These are phyloP conservation scores for Cladosporium sphaerospermum DNA, from an alignment of 2,329 filamentous ascomycete genomes.

Conservation along the genomic window DNA sequence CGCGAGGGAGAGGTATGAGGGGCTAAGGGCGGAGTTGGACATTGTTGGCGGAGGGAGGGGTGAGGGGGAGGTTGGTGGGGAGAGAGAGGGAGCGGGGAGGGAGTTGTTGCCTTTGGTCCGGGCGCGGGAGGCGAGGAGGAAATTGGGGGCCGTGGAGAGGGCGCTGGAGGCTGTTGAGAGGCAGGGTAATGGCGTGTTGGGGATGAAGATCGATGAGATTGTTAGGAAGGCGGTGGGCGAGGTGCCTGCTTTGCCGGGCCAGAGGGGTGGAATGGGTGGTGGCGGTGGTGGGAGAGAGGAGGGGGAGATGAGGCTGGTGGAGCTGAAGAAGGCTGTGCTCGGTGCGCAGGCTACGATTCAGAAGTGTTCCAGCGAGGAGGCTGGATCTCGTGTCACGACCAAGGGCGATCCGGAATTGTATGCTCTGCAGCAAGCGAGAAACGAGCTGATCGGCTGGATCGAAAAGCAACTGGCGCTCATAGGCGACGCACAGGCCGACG, in stretches of 20 bases:
- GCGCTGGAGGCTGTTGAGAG: conserved; percentile 3
- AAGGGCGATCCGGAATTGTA: conserved; percentile 17
- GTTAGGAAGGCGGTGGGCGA: conserved; percentile 23
- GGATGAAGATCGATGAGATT: conserved; percentile 19
- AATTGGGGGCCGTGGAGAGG: conserved; percentile 2
- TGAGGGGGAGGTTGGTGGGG: not conserved
- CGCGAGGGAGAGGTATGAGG: conserved; percentile 25
- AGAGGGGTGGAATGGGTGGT: not conserved
- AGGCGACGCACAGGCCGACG: conserved; percentile 18
- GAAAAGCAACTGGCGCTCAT: conserved; percentile 27
- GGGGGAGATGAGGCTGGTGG: conserved; percentile 21
- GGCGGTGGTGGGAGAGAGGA: conserved; percentile 15
- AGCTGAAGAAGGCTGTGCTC: conserved; percentile 28
- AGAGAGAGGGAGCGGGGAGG: not conserved
- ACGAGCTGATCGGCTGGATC: conserved; percentile 30
- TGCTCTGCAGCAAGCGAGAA: conserved; percentile 25
- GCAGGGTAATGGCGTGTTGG: not conserved
- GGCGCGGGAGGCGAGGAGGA: conserved; percentile 3
- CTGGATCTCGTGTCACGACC: not conserved
- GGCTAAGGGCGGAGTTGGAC: conserved; percentile 24
- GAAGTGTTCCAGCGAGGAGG: not conserved
- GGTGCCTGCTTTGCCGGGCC: conserved; percentile 21
- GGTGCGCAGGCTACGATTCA: conserved; percentile 19
- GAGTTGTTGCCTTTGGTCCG: conserved; percentile 5
- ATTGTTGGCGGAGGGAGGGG: not conserved